These are phyloP conservation scores for Sanghuangporus baumii DNA, from an alignment of 1,284 basidiomycete genomes.

Conservation along the genomic window DNA sequence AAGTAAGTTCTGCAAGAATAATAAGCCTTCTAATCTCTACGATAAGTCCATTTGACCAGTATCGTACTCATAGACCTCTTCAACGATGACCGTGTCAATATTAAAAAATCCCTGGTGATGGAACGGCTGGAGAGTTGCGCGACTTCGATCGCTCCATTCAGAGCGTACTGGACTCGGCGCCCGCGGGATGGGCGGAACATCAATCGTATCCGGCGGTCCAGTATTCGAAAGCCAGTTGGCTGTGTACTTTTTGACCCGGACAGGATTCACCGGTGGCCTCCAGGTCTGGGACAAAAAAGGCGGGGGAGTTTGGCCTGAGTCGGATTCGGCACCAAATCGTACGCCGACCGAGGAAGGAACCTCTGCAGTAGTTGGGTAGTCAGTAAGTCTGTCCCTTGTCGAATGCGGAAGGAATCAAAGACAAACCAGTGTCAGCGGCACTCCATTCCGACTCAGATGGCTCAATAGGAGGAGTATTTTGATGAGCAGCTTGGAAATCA, in stretches of 20 bases:
- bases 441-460: conserved; percentile 9
- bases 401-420: background rate
- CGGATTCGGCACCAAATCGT: conserved; percentile 1
- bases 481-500: background rate
- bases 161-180: conserved; percentile 13
- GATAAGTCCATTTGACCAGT: background rate
- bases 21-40: background rate
- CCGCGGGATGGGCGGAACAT: background rate
- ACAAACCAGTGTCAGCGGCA: background rate
- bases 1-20: background rate
- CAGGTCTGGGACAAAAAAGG: conserved; percentile 5
- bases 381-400: background rate
- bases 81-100: background rate
- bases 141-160: conserved; percentile 15
- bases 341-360: conserved; percentile 6
- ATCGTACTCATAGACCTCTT: conserved; percentile 7
- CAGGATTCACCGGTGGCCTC: background rate
- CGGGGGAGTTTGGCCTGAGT: conserved; percentile 2
- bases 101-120: conserved; percentile 2
- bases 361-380: background rate
- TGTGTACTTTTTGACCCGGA: background rate
- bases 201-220: background rate
- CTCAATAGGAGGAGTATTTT: background rate
- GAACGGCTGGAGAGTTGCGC: background rate
- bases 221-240: background rate